phyloP scores from a whole-genome alignment of 2,329 filamentous ascomycete species.

The Talaromyces sp. region DNA sequence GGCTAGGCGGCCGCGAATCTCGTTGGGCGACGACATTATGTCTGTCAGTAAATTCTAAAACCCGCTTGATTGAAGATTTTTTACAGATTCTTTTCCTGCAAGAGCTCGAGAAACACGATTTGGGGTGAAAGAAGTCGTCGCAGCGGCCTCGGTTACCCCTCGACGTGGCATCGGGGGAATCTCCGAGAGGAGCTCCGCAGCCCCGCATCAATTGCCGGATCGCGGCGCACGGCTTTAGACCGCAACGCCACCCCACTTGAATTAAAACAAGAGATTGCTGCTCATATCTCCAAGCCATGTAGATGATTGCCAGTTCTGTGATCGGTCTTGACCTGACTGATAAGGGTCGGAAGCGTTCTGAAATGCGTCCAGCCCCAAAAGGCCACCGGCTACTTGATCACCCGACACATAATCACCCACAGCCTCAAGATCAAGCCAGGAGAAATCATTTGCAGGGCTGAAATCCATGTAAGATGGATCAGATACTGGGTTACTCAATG shows the following conservation, averaged over 20 bases:
- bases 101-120: neutral
- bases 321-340: constrained; percentile 33
- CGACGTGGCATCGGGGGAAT: constrained; percentile 24
- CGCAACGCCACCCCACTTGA: neutral
- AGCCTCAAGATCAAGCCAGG: constrained; percentile 63
- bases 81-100: too few relatives aligned
- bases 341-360: constrained; percentile 35
- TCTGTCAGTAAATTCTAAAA: too few relatives aligned
- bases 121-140: neutral
- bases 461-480: constrained; percentile 43
- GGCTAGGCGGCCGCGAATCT: constrained; percentile 57
- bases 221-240: constrained; percentile 7
- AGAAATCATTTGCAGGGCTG: constrained; percentile 60
- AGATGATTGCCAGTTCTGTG: constrained; percentile 41
- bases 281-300: constrained; percentile 47
- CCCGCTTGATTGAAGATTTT: too few relatives aligned
- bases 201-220: constrained; percentile 28
- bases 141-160: constrained; percentile 21
- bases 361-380: constrained; percentile 41
- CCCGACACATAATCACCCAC: constrained; percentile 60
- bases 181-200: constrained; percentile 27
- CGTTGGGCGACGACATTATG: constrained; percentile 38
- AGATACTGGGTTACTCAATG: constrained; percentile 35
- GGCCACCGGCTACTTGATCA: constrained; percentile 42
- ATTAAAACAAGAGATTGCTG: constrained; percentile 38